Evolutionary conservation across 164 flowering plant genomes (phyloP), one percentile per base, ranked within the genome.

Genomic region (Brasenia schreberi): DNA sequence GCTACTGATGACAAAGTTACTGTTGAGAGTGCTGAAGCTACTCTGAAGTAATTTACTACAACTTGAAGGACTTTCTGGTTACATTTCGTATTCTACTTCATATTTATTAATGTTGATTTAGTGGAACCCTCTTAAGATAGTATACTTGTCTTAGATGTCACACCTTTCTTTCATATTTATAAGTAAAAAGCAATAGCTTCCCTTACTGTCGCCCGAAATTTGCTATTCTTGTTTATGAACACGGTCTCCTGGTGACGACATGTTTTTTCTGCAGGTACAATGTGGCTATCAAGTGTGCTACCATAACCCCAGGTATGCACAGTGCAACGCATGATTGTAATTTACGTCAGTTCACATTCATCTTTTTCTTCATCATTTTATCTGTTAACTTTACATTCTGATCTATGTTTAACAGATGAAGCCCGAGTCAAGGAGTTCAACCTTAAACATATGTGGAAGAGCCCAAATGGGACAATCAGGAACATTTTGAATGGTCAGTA

Each of bases 251-350:
- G 12, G 18, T 18, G 4, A 18, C 45, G 63, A 62, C 43, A 56
- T 66, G 72, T 43, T 66, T 12, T 52, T 66, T 67, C 62, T 79
- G 68, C 72, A 93, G 98, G 89, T 93, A 94, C 70, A 94, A 91
- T 78, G 98, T 90, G 39, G 98, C 98, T 43, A 89, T 94, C 79
- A 94, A 94, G 82, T 94, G 98, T 77, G 98, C 98, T 62, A 94
- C 98, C 14, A 91, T 94, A 65, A 94, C 98, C 72, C 96, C 97
- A 75, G 98, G 98, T 93, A 79, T 63, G 10, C 10, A 62, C 12
- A 6, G 16, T 19, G 33, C 18, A 65, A 23, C 42, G n/a, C 18
- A 33, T 17, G 4, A 45, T 33, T 6, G 64, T 70, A 42, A 44
- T 65, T 18, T 10, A 49, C 6, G 44, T 60, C 18, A 59, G 7